A percentile compares a stretch with the other conserved stretches of the same genome.
These are phyloP conservation scores for Lycium ferocissimum DNA, from an alignment of 257 asterid genomes.

Conservation along the genomic window DNA sequence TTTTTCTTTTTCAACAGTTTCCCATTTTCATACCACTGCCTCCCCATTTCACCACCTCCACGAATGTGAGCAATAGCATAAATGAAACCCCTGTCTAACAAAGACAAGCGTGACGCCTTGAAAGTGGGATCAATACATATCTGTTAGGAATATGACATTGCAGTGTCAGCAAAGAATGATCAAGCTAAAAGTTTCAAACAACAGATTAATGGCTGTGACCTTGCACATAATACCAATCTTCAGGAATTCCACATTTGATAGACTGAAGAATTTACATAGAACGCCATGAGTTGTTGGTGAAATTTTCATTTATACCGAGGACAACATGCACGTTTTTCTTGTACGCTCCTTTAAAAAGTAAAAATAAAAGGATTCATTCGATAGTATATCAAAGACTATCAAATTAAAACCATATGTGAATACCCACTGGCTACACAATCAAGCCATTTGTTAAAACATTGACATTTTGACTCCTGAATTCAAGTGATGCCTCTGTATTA, in stretches of 20 bases:
- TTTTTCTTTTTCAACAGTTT: conserved; percentile 86
- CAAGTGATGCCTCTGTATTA: background rate
- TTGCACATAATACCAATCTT: background rate
- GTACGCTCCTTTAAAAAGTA: background rate
- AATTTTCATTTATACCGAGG: background rate
- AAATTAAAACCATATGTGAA: conserved; percentile 7
- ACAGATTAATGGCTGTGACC: background rate
- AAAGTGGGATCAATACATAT: conserved; percentile 78
- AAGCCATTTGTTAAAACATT: background rate
- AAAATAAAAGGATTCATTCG: background rate
- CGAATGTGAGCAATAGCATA: conserved; percentile 83
- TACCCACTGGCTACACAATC: background rate
- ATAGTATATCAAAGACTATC: conserved; percentile 19
- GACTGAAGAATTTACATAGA: conserved; percentile 19
- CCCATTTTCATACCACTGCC: conserved; percentile 96
- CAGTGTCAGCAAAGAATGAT: conserved; percentile 12
- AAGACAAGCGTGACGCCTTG: conserved; percentile 79
- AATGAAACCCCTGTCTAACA: conserved; percentile 90
- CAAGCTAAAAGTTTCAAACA: conserved; percentile 16
- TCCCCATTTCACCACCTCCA: conserved; percentile 99
- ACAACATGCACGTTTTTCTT: background rate
- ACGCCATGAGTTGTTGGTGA: background rate
- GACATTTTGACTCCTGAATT: conserved; percentile 11
- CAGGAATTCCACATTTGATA: conserved; percentile 20
- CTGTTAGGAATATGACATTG: conserved; percentile 51